Percentiles rank a stretch among this genome's conserved stretches.
Evolutionary conservation across 73 alveolate genomes (phyloP).

Genomic region (Paramecium octaurelia): DNA sequence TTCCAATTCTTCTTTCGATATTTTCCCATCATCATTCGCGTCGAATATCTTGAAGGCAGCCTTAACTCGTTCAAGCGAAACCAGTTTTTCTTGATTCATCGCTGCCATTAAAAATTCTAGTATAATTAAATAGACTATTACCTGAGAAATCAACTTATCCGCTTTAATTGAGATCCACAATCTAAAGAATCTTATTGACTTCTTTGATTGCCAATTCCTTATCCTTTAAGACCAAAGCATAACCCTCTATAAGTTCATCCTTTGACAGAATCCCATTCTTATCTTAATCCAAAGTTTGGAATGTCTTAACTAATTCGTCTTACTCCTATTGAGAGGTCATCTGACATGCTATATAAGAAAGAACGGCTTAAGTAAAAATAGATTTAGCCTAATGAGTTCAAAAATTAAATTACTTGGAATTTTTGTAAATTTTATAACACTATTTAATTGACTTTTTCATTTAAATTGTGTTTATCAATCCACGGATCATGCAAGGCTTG

Average conservation of each 20-base stretch:
- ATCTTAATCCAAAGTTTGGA: conserved; percentile 73
- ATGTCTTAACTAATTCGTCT: conserved; percentile 63
- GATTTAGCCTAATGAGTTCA: conserved; percentile 44
- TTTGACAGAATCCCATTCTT: conserved; percentile 77
- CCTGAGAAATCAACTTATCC: conserved; percentile 55
- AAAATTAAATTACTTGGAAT: neutral
- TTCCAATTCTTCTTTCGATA: conserved; percentile 19
- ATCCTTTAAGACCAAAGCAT: conserved; percentile 33
- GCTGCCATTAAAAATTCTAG: conserved; percentile 54
- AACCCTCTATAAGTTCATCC: conserved; percentile 83
- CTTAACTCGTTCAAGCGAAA: neutral
- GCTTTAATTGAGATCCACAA: conserved; percentile 37
- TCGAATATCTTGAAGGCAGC: conserved; percentile 50
- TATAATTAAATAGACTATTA: neutral
- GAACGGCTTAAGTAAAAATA: conserved; percentile 57
- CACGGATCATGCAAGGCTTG: conserved; percentile 77
- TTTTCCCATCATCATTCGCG: conserved; percentile 50
- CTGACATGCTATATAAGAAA: conserved; percentile 59
- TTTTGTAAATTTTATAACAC: conserved; percentile 55
- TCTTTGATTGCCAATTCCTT: neutral
- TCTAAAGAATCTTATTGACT: conserved; percentile 22
- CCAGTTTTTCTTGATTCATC: conserved; percentile 15
- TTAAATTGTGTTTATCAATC: conserved; percentile 29
- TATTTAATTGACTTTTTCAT: neutral
- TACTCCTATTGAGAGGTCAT: conserved; percentile 64